Evolutionary conservation across 352 stramenopile species (phyloP), one percentile per base, ranked within the genome.

Genomic region (Phytophthora foliorum): DNA sequence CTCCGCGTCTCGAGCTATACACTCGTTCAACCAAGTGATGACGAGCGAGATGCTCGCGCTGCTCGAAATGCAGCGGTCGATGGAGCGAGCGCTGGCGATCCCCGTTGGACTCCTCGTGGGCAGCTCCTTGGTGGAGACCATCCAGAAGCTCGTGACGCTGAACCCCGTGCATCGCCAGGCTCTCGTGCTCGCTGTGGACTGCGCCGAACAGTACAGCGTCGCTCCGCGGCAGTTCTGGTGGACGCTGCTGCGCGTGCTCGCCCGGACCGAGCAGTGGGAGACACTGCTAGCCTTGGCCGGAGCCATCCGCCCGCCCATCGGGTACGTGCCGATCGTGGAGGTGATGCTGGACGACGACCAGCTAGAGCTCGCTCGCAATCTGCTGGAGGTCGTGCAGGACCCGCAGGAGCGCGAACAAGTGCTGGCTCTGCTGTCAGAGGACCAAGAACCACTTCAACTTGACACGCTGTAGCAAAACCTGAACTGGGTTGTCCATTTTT

Each of bases 211-310:
- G 25, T 85, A 82, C 36, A 51, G 57, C 8, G 57, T 91, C 16
- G 74, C 75, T 22, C 81, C 84, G 29, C 73, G 68, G 19, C 81
- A 89, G 63, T 86, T 90, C 52, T 90, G 80, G 74, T 88, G 74
- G 70, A 76, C 69, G 21, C 32, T 90, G 22, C 57, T 89, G 41
- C 72, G 72, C 17, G 71, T 84, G 6, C 59, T 90, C 1, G 56
- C 69, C 2, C 68, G 78, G 41, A 88, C 63, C 10, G 61, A 81
- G 46, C 84, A 89, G 58, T 92, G 80, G 75, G 67, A 79, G 48
- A 72, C 67, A 31, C 44, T 92, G 31, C 34, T 89, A 8, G 42
- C 72, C 3, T 66, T 91, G 36, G 74, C 79, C 7, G 51, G 63
- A 6, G 58, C 60, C 2, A 70, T 62, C 4, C 81, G 76, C 6